A percentile compares a stretch with the other conserved stretches of the same genome.
Conservation (phyloP, 129 eudicot species). For the Smallanthus sonchifolius region DNA sequence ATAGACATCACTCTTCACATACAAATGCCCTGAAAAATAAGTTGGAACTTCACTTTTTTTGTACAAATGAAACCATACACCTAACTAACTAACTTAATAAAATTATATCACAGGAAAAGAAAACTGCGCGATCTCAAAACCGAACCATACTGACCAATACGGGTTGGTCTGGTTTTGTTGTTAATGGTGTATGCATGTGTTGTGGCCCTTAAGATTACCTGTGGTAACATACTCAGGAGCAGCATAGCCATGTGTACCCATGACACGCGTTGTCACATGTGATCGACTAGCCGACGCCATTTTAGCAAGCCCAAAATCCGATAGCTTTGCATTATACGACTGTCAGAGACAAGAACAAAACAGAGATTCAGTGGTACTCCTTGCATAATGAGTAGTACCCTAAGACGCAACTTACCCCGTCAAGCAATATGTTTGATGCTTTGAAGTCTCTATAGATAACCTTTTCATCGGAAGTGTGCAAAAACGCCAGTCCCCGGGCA, state of each 20-base stretch:
- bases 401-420: slow-evolving; percentile 3
- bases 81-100: too few species aligned
- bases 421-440: slow-evolving; percentile 8
- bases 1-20: slow-evolving; percentile 8
- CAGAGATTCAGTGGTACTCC: neutral
- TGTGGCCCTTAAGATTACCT: neutral
- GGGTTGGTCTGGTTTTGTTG: neutral
- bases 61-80: neutral
- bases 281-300: slow-evolving; percentile 1
- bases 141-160: neutral
- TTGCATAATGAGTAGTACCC: neutral
- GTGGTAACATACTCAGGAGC: slow-evolving; percentile 11
- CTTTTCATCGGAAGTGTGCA: neutral
- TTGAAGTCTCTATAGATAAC: slow-evolving; percentile 9
- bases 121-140: neutral
- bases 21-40: slow-evolving; percentile 4
- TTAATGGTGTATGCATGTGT: neutral
- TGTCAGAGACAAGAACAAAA: neutral
- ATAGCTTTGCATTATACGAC: slow-evolving; percentile 9
- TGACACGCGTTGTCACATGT: slow-evolving; percentile 5
- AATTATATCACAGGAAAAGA: too few species aligned
- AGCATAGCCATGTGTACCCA: slow-evolving; percentile 17
- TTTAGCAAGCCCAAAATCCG: slow-evolving; percentile 9
- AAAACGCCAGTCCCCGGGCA: slow-evolving; percentile 6
- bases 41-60: neutral